Evolutionary conservation across 2,329 filamentous ascomycete species (phyloP).

Genomic region (Clonostachys rhizophaga): DNA sequence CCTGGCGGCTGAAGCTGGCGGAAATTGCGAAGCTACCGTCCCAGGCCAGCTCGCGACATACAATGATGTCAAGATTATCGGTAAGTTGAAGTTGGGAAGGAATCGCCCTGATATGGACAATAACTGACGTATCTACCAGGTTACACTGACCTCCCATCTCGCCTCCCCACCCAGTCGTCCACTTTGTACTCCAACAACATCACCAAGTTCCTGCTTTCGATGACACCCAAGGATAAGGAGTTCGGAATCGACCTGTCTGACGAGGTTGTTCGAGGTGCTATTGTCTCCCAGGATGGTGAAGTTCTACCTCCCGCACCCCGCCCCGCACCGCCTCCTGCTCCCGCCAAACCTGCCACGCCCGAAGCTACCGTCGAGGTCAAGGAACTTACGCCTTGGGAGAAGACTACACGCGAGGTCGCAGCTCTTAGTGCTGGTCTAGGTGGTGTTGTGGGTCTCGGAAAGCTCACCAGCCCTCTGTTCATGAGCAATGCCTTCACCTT

Average conservation of each 20-base stretch:
- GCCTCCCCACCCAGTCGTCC: slow-evolving; percentile 82
- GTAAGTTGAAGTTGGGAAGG: slow-evolving; percentile 32
- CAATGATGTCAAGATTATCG: slow-evolving; percentile 80
- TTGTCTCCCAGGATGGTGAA: slow-evolving; percentile 74
- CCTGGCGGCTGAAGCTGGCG: slow-evolving; percentile 80
- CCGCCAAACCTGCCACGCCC: slow-evolving; percentile 30
- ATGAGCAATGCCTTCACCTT: slow-evolving; percentile 89
- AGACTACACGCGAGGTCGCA: slow-evolving; percentile 70
- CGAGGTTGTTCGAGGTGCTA: slow-evolving; percentile 80
- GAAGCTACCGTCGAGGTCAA: slow-evolving; percentile 49
- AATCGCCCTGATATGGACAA: background rate
- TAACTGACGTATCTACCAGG: slow-evolving; percentile 29
- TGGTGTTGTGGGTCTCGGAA: slow-evolving; percentile 69
- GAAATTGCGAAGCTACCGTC: slow-evolving; percentile 80
- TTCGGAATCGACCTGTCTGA: slow-evolving; percentile 79
- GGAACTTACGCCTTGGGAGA: slow-evolving; percentile 77
- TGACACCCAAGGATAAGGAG: slow-evolving; percentile 70
- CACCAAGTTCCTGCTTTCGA: slow-evolving; percentile 80
- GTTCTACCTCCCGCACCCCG: slow-evolving; percentile 73
- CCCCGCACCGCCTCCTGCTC: slow-evolving; percentile 51
- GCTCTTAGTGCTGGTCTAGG: slow-evolving; percentile 75
- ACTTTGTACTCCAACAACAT: slow-evolving; percentile 94
- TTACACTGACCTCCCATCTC: slow-evolving; percentile 83
- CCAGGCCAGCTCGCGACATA: slow-evolving; percentile 66
- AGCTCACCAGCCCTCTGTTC: slow-evolving; percentile 75